These are phyloP conservation scores for Orobanche coerulescens DNA, from an alignment of 257 asterid species.

Conservation along the genomic window DNA sequence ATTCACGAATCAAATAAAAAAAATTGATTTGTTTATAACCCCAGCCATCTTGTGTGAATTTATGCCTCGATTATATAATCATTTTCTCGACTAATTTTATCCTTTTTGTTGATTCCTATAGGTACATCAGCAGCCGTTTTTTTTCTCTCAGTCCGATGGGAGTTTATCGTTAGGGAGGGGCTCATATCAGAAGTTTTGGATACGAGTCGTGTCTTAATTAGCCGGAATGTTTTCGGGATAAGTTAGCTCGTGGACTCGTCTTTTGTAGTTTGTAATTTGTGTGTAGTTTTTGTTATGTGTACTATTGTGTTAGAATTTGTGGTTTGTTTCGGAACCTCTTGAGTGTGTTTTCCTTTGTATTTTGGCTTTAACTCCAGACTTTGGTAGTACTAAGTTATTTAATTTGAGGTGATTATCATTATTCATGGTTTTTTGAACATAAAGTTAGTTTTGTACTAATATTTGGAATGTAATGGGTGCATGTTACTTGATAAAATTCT, in stretches of 20 bases:
- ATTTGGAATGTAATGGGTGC: too few species aligned
- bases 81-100: neutral
- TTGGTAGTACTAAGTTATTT: neutral
- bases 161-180: neutral
- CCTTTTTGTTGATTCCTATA: neutral
- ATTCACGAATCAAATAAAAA: too few species aligned
- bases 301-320: neutral
- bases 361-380: neutral
- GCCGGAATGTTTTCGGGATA: neutral
- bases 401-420: neutral
- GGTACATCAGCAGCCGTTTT: neutral
- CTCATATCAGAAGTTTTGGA: neutral
- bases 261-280: neutral
- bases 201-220: neutral
- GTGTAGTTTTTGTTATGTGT: neutral
- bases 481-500: too few species aligned
- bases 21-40: too few species aligned
- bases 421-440: too few species aligned
- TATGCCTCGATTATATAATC: neutral
- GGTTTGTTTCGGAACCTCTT: neutral
- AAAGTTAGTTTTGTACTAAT: too few species aligned
- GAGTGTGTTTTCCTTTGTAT: neutral
- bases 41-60: too few species aligned
- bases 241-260: neutral
- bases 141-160: neutral